Base-by-base conservation (phyloP, 2,329 filamentous ascomycete species). In the Monosporascus sp. region DNA sequence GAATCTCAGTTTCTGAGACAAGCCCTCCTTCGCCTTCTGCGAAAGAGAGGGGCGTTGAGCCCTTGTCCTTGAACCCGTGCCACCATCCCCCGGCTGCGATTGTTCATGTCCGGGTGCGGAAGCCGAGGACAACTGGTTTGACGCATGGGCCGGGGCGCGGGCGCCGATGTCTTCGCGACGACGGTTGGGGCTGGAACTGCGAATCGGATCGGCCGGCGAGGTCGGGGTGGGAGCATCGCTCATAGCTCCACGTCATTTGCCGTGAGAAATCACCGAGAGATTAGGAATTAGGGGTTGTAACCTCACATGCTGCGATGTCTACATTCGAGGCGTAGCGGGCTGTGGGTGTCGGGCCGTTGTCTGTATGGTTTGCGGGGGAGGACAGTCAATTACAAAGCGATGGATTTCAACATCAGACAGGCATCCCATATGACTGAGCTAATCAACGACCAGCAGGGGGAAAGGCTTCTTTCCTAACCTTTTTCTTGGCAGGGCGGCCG, bases 1-100 rank as follows among this genome's bases (percentile, higher is more conserved):
- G 64, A 86, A 84, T 58, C 81, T 71, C 52, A 82, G 72, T 74
- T 85, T 86, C 68, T 79, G 84, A 53, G 71, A 65, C 54, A 78
- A 61, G 55, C 72, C 71, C 22, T 68, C 65, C 59, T 64, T 69
- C 43, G 64, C 66, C 55, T 61, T 58, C 51, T 58, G 51, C 41
- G 66, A 67, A 46, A 68, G 60, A 45, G 64, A 62, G 20, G 60
- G 55, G 41, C 55, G 59, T 54, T 65, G 62, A n/a, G 56, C 49
- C 37, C 49, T 43, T 18, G 49, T 37, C 41, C 48, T 20, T 37
- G 49, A 41, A 37, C 49, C 3, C 22, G 45, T 18, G 53, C 38
- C 31, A 49, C 49, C 57, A 51, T 56, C 55, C 48, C 58, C 44
- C 49, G 54, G 54, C 44, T 52, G 53, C 22, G 55, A 51, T 44